Base-by-base conservation (phyloP, 192 early-diverging fungal genomes). In the Lobosporangium transversale region DNA sequence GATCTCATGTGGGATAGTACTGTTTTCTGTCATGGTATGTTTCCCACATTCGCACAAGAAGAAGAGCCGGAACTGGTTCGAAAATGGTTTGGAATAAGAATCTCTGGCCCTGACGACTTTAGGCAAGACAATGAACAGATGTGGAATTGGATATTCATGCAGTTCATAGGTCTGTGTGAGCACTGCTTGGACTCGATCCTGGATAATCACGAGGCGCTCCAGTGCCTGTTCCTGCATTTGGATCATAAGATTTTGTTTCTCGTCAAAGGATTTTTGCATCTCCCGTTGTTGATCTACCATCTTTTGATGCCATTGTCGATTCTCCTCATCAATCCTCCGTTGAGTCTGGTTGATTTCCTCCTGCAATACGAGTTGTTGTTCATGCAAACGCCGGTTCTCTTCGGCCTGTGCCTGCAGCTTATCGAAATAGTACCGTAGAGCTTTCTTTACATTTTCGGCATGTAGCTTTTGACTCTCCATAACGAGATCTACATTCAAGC, bases 121-220 rank as follows among this genome's bases (percentile, higher is more conserved):
- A 2, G 57, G 56, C 24, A 68, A 45, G 40, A 60, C 49, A 24
- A 60, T 45, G 30, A 68, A 68, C 20, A 68, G 58, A n/a, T 54
- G 66, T 43, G 66, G 58, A 26, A 68, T 68, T 18, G 66, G 56
- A 33, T 60, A 68, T 20, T 68, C 66, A 51, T 68, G 66, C 2
- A 68, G 40, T 31, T 70, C 68, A 27, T 62, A 70, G 24, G 20
- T 70, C 27, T 70, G 52, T 23, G 44, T 70, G 0, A 70, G 17
- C 10, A 70, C 27, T 0, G 68, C 59, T 8, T 70, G 60, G 8
- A 70, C 31, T 26, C 60, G 60, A n/a, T 23, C 18, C 6, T 58
- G 68, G 24, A 70, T 43, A 26, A 49, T 32, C 4, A n/a, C 51
- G 9, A 70, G 15, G 2, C 23, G 68, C n/a, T 53, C 44, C 0